phyloP scores from a whole-genome alignment of 2,329 filamentous ascomycete genomes.

The Bipolaris zeicola region DNA sequence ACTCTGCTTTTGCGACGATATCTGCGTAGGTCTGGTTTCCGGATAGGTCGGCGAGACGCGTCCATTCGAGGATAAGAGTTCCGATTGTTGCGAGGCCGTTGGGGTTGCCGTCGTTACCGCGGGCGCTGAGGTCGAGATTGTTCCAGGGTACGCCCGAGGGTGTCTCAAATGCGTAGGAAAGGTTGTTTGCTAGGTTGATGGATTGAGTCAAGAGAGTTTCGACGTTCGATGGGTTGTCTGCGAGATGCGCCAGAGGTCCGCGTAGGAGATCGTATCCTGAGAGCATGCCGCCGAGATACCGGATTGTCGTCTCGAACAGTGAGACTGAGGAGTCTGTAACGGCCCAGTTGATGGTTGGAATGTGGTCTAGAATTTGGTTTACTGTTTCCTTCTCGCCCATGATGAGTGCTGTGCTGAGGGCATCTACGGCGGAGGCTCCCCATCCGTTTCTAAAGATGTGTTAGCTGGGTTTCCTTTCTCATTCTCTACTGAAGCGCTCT shows the following conservation, averaged over 20 bases:
- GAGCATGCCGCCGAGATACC: constrained; percentile 80
- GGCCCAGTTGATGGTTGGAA: constrained; percentile 73
- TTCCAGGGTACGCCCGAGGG: constrained; percentile 76
- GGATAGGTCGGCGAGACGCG: constrained; percentile 75
- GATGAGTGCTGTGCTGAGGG: constrained; percentile 76
- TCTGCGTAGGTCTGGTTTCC: constrained; percentile 69
- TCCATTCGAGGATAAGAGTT: constrained; percentile 84
- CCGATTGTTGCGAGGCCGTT: constrained; percentile 80
- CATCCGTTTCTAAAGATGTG: constrained; percentile 69
- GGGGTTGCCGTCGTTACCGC: constrained; percentile 54
- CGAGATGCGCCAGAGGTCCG: constrained; percentile 64
- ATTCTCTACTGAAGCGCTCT: neutral
- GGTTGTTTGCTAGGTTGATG: constrained; percentile 68
- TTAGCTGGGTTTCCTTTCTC: neutral
- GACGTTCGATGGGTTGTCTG: constrained; percentile 56
- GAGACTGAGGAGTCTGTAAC: constrained; percentile 65
- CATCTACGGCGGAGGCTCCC: constrained; percentile 83
- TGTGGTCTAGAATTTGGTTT: constrained; percentile 70
- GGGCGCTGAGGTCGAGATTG: constrained; percentile 64
- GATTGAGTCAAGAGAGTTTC: constrained; percentile 70
- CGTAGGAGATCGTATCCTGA: constrained; percentile 76
- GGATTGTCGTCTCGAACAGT: constrained; percentile 88
- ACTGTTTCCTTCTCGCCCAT: constrained; percentile 74
- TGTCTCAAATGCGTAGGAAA: constrained; percentile 80
- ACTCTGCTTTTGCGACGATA: constrained; percentile 70